Percentiles rank a stretch among this genome's conserved stretches.
Conservation (phyloP, 257 asterid genomes). For the Fraxinus anomala region DNA sequence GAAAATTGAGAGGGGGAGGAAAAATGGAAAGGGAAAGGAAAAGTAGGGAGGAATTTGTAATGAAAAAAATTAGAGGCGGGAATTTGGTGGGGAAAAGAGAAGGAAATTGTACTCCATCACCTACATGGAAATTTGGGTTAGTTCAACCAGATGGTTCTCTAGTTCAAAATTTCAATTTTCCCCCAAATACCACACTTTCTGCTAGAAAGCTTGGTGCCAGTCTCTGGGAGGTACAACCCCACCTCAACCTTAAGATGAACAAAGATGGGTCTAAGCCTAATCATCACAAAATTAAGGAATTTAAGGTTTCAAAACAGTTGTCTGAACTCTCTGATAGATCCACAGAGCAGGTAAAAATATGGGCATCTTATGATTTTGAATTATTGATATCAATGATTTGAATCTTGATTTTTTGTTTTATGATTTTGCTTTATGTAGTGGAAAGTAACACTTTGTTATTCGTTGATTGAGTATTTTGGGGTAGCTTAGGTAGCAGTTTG, state of each 20-base stretch:
- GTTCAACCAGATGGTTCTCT: slow-evolving; percentile 56
- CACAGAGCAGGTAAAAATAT: slow-evolving; percentile 40
- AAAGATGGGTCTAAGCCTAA: slow-evolving; percentile 27
- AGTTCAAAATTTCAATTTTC: slow-evolving; percentile 46
- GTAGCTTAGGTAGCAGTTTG: background rate
- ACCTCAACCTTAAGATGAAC: slow-evolving; percentile 33
- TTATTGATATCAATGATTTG: background rate
- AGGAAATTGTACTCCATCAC: slow-evolving; percentile 72
- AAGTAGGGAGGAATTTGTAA: slow-evolving; percentile 37
- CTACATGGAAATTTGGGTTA: slow-evolving; percentile 70
- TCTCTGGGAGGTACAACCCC: slow-evolving; percentile 74
- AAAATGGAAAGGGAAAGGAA: slow-evolving; percentile 34
- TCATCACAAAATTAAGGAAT: slow-evolving; percentile 28
- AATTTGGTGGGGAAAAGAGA: slow-evolving; percentile 63
- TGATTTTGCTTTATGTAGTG: background rate
- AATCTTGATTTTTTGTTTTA: background rate
- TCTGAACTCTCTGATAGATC: slow-evolving; percentile 28
- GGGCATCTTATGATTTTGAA: background rate
- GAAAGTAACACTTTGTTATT: too few species aligned
- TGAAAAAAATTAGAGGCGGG: slow-evolving; percentile 61
- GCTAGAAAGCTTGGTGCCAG: slow-evolving; percentile 81
- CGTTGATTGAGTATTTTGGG: background rate
- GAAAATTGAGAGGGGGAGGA: slow-evolving; percentile 25
- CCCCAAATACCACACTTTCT: slow-evolving; percentile 48
- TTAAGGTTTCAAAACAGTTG: slow-evolving; percentile 24